phyloP scores from a whole-genome alignment of 2,329 filamentous ascomycete genomes.

The Cordyceps pruinosa region DNA sequence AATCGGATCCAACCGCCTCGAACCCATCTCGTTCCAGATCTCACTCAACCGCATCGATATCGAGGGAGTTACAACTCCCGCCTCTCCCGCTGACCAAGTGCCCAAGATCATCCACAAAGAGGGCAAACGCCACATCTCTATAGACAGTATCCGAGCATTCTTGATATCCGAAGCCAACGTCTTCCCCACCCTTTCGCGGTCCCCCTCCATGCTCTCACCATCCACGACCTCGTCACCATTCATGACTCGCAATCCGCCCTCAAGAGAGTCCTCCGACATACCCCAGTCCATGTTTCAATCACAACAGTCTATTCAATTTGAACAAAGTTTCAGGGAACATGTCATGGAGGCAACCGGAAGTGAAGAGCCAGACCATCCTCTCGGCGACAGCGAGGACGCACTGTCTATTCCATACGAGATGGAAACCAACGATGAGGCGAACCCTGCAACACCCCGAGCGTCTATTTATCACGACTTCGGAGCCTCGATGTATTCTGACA shows the following conservation, averaged over 20 bases:
- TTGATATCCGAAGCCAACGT: constrained; percentile 61
- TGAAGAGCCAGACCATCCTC: constrained; percentile 20
- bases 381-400: constrained; percentile 48
- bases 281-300: constrained; percentile 20
- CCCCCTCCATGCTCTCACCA: constrained; percentile 43
- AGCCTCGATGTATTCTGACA: constrained; percentile 11
- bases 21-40: constrained; percentile 58
- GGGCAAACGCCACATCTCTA: constrained; percentile 57
- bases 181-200: constrained; percentile 53
- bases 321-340: constrained; percentile 17
- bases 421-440: constrained; percentile 30
- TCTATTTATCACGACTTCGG: constrained; percentile 36
- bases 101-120: constrained; percentile 43
- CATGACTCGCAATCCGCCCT: constrained; percentile 31
- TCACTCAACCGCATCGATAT: constrained; percentile 58
- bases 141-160: constrained; percentile 57
- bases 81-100: constrained; percentile 22
- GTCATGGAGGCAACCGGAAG: constrained; percentile 17
- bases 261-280: constrained; percentile 19
- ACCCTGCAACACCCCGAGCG: constrained; percentile 47
- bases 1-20: constrained; percentile 36
- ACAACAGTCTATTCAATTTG: constrained; percentile 9
- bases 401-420: constrained; percentile 51
- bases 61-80: constrained; percentile 53
- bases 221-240: constrained; percentile 45